A percentile compares a stretch with the other conserved stretches of the same genome.
These are phyloP conservation scores for Lophiotrema nucula DNA, from an alignment of 495 filamentous ascomycete species.

Conservation along the genomic window DNA sequence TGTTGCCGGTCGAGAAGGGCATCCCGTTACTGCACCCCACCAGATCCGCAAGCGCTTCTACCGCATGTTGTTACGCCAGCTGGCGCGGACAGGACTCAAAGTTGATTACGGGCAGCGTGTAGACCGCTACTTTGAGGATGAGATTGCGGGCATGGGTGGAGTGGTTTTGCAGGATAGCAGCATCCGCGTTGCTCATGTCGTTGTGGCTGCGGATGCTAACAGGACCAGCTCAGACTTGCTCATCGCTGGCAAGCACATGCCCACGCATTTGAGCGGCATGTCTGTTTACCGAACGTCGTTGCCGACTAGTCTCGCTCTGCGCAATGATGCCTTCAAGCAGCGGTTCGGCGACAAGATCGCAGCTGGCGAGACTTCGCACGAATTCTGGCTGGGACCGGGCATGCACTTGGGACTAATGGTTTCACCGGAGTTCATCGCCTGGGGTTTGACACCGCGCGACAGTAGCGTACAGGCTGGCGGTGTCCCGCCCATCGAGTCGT, in stretches of 20 bases:
- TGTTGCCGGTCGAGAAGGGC: slow-evolving; percentile 14
- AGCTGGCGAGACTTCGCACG: background rate
- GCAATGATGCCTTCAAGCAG: background rate
- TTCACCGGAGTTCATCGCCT: slow-evolving; percentile 1
- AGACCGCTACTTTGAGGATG: too few relatives aligned
- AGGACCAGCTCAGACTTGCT: too few relatives aligned
- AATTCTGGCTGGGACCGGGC: background rate
- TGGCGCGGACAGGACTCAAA: background rate
- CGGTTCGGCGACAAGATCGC: background rate
- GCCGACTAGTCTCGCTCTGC: background rate
- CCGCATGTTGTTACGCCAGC: background rate
- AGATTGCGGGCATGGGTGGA: too few relatives aligned
- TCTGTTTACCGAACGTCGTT: background rate
- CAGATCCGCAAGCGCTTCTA: background rate
- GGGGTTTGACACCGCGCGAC: slow-evolving; percentile 3
- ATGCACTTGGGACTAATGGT: slow-evolving; percentile 1
- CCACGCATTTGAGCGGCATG: background rate
- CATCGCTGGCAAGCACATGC: background rate
- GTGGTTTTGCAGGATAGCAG: too few relatives aligned
- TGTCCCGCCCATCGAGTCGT: background rate
- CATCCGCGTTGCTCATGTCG: too few relatives aligned
- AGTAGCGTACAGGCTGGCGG: background rate
- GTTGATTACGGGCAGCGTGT: too few relatives aligned
- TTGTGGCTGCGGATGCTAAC: too few relatives aligned
- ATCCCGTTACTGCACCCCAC: background rate